Percentiles rank a stretch among this genome's conserved stretches.
These are phyloP conservation scores for Tolypocladium inflatum DNA, from an alignment of 2,329 filamentous ascomycete species.

Conservation along the genomic window DNA sequence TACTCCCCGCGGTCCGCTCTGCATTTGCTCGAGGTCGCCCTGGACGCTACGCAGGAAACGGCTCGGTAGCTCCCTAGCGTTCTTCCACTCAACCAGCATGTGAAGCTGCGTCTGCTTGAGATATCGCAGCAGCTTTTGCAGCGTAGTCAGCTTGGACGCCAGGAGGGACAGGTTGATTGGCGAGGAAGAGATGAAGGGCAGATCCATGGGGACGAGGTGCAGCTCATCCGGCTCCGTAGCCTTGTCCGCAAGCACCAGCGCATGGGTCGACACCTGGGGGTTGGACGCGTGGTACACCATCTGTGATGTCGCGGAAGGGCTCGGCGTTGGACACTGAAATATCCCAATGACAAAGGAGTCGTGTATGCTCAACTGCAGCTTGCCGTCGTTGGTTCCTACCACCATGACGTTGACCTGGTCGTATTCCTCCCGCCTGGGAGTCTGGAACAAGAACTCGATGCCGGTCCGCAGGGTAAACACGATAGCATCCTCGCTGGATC, in stretches of 20 bases:
- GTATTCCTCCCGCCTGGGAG: conserved; percentile 52
- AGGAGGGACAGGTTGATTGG: conserved; percentile 76
- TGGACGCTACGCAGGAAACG: conserved; percentile 72
- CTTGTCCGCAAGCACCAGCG: conserved; percentile 48
- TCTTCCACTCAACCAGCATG: conserved; percentile 74
- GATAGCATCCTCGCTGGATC: conserved; percentile 38
- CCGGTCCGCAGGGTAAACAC: conserved; percentile 62
- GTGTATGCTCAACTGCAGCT: conserved; percentile 71
- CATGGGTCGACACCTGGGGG: conserved; percentile 64
- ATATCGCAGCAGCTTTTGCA: conserved; percentile 82
- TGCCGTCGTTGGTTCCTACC: conserved; percentile 61
- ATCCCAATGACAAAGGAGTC: conserved; percentile 74
- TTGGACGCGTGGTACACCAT: conserved; percentile 60
- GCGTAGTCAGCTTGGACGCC: conserved; percentile 74
- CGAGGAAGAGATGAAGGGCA: conserved; percentile 72
- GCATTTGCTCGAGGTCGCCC: conserved; percentile 56
- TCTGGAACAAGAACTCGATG: conserved; percentile 60
- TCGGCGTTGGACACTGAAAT: conserved; percentile 40
- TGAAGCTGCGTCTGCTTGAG: conserved; percentile 71
- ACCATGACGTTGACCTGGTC: conserved; percentile 74
- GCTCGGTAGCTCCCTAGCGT: conserved; percentile 66
- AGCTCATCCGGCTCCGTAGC: conserved; percentile 20
- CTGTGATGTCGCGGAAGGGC: conserved; percentile 14
- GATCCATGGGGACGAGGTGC: conserved; percentile 64
- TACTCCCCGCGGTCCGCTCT: conserved; percentile 50